Conservation (phyloP, 805 yeast species). For the Candida coquimbonensis region DNA sequence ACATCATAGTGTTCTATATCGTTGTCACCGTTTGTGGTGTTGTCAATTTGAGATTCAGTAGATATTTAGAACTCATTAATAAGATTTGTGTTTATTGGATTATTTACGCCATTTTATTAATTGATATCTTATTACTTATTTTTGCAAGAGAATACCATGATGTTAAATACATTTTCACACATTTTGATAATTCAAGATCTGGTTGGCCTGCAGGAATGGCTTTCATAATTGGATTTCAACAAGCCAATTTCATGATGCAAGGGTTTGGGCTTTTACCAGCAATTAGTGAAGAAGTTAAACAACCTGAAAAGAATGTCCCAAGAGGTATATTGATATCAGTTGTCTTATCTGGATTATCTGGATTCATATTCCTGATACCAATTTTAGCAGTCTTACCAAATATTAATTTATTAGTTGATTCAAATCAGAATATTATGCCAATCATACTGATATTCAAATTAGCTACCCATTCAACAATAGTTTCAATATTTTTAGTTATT, state of each 20-base stretch:
- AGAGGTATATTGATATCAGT: conserved; percentile 65
- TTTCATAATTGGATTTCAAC: conserved; percentile 70
- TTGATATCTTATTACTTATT: conserved; percentile 54
- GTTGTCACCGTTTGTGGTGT: conserved; percentile 55
- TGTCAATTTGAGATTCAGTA: conserved; percentile 54
- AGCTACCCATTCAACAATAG: conserved; percentile 60
- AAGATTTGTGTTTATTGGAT: conserved; percentile 72
- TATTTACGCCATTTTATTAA: conserved; percentile 58
- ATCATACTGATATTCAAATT: conserved; percentile 69
- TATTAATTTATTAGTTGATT: conserved; percentile 44
- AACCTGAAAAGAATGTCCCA: conserved; percentile 70
- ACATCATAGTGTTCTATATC: conserved; percentile 48
- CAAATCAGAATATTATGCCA: conserved; percentile 59
- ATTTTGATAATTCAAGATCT: conserved; percentile 63
- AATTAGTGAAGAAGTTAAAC: conserved; percentile 73
- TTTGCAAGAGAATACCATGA: conserved; percentile 55
- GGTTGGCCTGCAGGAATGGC: conserved; percentile 73
- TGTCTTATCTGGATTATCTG: conserved; percentile 56
- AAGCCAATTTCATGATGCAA: conserved; percentile 70
- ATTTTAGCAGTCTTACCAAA: conserved; percentile 69
- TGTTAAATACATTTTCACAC: conserved; percentile 50
- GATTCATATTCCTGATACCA: conserved; percentile 67
- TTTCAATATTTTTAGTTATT: conserved; percentile 61
- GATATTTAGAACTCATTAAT: conserved; percentile 55
- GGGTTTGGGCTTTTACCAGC: conserved; percentile 81